These are phyloP conservation scores for Pleurotus pulmonarius DNA, from an alignment of 768 basidiomycete species.

Conservation along the genomic window DNA sequence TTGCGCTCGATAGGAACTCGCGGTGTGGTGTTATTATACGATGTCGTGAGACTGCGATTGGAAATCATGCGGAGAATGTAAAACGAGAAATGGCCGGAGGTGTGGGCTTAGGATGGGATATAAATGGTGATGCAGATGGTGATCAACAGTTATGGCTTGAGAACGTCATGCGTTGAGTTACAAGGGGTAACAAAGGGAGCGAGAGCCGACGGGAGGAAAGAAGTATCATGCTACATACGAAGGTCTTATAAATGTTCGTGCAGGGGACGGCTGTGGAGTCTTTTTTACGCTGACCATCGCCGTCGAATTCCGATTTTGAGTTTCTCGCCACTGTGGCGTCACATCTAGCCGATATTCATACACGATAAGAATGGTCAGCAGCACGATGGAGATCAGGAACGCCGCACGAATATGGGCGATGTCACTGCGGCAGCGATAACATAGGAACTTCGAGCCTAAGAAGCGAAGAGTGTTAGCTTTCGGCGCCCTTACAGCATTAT, in stretches of 20 bases:
- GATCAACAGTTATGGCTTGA: constrained; percentile 1
- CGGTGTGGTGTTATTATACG: not conserved
- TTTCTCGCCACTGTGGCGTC: constrained; percentile 8
- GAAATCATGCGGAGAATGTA: constrained; percentile 9
- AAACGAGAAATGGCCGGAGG: constrained; percentile 22
- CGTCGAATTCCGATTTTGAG: not conserved
- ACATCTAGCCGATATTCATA: not conserved
- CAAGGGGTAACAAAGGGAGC: not conserved
- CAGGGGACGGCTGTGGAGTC: constrained; percentile 5
- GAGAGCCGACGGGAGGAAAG: not conserved
- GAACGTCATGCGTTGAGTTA: not conserved
- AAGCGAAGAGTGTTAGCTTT: constrained; percentile 7
- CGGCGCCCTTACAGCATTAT: constrained; percentile 8
- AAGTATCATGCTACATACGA: not conserved
- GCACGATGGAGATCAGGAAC: constrained; percentile 8
- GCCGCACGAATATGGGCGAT: constrained; percentile 4
- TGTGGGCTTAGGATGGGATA: constrained; percentile 9
- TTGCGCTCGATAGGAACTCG: not conserved
- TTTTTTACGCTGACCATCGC: not conserved
- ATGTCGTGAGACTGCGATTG: not conserved
- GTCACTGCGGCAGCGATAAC: constrained; percentile 4
- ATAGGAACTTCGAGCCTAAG: constrained; percentile 8
- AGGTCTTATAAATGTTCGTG: not conserved
- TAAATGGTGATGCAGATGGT: not conserved
- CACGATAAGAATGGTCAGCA: constrained; percentile 9